Percentiles rank a stretch among this genome's conserved stretches.
Evolutionary conservation across 805 yeast genomes (phyloP).

Genomic region (Ogataea polymorpha): DNA sequence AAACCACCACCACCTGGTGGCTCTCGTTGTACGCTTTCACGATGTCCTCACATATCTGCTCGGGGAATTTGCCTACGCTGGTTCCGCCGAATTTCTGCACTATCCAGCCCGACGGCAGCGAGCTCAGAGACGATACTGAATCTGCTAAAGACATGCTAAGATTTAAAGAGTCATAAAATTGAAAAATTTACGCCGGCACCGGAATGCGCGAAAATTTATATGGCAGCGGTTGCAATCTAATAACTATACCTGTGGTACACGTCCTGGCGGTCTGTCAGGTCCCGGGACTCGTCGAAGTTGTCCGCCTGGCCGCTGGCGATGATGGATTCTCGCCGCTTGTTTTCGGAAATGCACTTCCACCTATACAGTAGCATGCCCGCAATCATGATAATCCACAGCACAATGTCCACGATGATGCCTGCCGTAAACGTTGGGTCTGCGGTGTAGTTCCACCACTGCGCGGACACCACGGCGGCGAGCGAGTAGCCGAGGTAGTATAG

Average conservation of each 20-base stretch:
- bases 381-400: conserved; percentile 34
- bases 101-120: conserved; percentile 45
- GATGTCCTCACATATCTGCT: conserved; percentile 78
- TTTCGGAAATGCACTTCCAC: conserved; percentile 25
- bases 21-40: conserved; percentile 61
- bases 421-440: conserved; percentile 58
- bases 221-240: conserved; percentile 1
- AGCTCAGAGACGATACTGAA: conserved; percentile 22
- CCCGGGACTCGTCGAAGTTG: conserved; percentile 19
- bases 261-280: conserved; percentile 30
- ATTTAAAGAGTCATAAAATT: conserved; percentile 4
- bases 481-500: conserved; percentile 58
- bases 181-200: conserved; percentile 8
- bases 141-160: conserved; percentile 22
- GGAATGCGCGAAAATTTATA: not conserved
- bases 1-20: conserved; percentile 84
- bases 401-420: conserved; percentile 51
- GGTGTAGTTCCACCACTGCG: conserved; percentile 57
- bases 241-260: conserved; percentile 26
- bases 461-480: conserved; percentile 63
- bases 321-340: conserved; percentile 24
- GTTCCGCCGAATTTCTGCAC: conserved; percentile 98
- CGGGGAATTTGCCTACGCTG: conserved; percentile 91
- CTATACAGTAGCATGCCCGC: conserved; percentile 24
- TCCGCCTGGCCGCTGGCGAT: conserved; percentile 13